These are phyloP conservation scores for Wickerhamomyces alni DNA, from an alignment of 805 yeast genomes.

Conservation along the genomic window DNA sequence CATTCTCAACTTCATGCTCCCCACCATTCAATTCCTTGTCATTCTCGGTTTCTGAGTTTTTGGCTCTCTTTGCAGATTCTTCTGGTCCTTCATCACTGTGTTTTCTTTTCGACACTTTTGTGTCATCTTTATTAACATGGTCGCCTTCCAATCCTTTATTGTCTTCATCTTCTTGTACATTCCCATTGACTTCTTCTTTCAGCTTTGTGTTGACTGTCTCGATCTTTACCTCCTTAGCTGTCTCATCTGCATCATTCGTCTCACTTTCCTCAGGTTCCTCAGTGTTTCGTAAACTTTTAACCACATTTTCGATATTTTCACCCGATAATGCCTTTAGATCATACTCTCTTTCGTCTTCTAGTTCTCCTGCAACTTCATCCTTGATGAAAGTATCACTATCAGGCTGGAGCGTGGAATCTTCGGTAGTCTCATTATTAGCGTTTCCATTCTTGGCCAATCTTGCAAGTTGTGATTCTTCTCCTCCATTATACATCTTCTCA, in stretches of 20 bases:
- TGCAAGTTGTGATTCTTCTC: slow-evolving; percentile 32
- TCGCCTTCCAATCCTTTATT: slow-evolving; percentile 6
- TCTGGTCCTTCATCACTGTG: neutral
- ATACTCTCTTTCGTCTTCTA: slow-evolving; percentile 16
- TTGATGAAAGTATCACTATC: slow-evolving; percentile 19
- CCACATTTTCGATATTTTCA: slow-evolving; percentile 18
- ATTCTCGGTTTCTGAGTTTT: slow-evolving; percentile 5
- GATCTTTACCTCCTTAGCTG: neutral
- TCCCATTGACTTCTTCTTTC: neutral
- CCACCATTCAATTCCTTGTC: slow-evolving; percentile 15
- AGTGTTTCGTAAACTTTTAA: slow-evolving; percentile 12
- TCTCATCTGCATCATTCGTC: slow-evolving; percentile 4
- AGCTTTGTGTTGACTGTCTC: neutral
- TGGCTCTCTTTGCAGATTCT: neutral
- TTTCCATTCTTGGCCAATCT: slow-evolving; percentile 28
- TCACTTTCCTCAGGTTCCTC: slow-evolving; percentile 8
- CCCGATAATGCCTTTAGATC: slow-evolving; percentile 16
- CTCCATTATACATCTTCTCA: slow-evolving; percentile 62
- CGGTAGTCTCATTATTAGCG: slow-evolving; percentile 9
- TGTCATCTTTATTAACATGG: neutral
- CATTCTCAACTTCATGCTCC: slow-evolving; percentile 16
- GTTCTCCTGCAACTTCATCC: slow-evolving; percentile 19
- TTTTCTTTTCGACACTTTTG: slow-evolving; percentile 1
- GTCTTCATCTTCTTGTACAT: slow-evolving; percentile 2
- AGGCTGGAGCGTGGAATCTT: slow-evolving; percentile 10